These are phyloP conservation scores for Fusarium palustre DNA, from an alignment of 2,329 filamentous ascomycete genomes.

Conservation along the genomic window DNA sequence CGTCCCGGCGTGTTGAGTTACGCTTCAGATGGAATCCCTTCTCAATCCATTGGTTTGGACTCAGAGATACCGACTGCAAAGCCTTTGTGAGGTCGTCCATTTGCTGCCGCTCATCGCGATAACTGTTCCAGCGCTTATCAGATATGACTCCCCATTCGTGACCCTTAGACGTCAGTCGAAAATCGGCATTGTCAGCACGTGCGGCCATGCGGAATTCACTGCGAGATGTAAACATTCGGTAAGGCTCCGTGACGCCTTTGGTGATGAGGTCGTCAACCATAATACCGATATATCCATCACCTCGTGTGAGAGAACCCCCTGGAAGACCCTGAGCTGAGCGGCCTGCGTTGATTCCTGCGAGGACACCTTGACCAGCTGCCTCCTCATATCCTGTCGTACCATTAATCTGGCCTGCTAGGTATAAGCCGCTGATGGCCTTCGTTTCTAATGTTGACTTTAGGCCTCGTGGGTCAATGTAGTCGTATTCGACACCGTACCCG, in stretches of 20 bases:
- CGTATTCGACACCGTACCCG: constrained; percentile 97
- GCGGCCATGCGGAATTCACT: constrained; percentile 95
- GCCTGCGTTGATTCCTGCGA: constrained; percentile 95
- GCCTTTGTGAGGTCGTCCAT: constrained; percentile 73
- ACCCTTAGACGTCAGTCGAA: constrained; percentile 83
- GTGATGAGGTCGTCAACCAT: constrained; percentile 99
- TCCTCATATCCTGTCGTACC: constrained; percentile 99
- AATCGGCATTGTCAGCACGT: constrained; percentile 93
- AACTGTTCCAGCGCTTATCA: constrained; percentile 81
- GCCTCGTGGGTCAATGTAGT: constrained; percentile 94
- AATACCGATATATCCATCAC: constrained; percentile 96
- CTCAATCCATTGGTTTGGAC: constrained; percentile 73
- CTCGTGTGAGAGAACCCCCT: constrained; percentile 77
- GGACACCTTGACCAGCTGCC: constrained; percentile 90
- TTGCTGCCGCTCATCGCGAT: constrained; percentile 72
- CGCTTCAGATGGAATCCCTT: constrained; percentile 76
- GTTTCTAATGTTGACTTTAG: constrained; percentile 92
- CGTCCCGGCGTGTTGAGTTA: constrained; percentile 75
- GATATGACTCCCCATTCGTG: constrained; percentile 80
- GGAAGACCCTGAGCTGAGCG: constrained; percentile 75
- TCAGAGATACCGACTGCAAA: constrained; percentile 69
- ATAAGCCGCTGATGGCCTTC: constrained; percentile 88
- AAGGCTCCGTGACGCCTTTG: constrained; percentile 96
- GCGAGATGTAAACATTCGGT: constrained; percentile 97
- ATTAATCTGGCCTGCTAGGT: constrained; percentile 96